Evolutionary conservation across 768 basidiomycete species (phyloP), one percentile per base, ranked within the genome.

Genomic region (Collybia sordida): DNA sequence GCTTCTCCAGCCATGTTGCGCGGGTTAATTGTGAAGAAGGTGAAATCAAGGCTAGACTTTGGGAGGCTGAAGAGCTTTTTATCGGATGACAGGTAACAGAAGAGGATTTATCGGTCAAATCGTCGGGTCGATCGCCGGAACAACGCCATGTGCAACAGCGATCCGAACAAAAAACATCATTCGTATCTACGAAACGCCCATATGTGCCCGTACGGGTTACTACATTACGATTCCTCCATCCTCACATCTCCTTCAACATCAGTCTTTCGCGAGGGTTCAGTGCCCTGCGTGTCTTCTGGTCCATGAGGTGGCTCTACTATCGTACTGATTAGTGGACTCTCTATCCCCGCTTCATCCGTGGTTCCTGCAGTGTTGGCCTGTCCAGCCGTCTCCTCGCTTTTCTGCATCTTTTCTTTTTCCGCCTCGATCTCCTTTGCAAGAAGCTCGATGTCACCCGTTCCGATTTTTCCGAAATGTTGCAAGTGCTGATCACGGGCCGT

Each of bases 381-480:
- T 44, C 64, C 64, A 4, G 50, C 48, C 31, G 50, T 63, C 38
- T 73, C 74, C 36, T 75, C 73, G 24, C 64, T 69, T 51, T 68
- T 71, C 54, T 69, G 60, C 37, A 51, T 47, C 59, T 69, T 68
- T 62, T 66, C 68, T 63, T 68, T 68, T 55, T 73, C 75, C 18
- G 71, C 75, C 54, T 81, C 79, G 47, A 82, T 81, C 59, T 78
- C 79, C 40, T 72, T 65, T 6, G 67, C 67, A 31, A 82, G 75
- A 15, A 73, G 57, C 42, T 77, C 76, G 52, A 94, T 71, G 53
- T 93, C 89, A 6, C 88, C 90, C 5, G 82, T 83, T 15, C 88
- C 89, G 52, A 92, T 91, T 70, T 82, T 86, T n/a, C 83, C 79
- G 55, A 93, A 93, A 57, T 90, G 83, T 53, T 85, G 81, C 35